phyloP scores from a whole-genome alignment of 345 rosid species.

The Pseudoturritis turrita region DNA sequence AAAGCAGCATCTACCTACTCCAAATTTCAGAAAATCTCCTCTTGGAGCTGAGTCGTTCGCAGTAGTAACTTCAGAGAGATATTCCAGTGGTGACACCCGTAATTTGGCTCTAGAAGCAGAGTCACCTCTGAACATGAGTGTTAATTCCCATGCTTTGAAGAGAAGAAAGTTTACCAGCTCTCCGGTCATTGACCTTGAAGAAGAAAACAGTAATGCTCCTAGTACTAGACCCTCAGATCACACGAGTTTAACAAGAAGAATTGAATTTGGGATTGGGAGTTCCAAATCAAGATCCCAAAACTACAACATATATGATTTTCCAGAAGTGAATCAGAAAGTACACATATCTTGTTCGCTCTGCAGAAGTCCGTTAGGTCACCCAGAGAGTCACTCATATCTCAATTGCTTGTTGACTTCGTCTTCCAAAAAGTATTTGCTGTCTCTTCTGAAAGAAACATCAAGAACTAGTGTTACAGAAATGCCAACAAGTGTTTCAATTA shows the following conservation, averaged over 20 bases:
- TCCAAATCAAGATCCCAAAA: constrained; percentile 29
- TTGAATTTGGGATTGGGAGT: constrained; percentile 48
- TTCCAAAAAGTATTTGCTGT: constrained; percentile 53
- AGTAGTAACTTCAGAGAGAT: constrained; percentile 45
- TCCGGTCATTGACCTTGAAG: constrained; percentile 38
- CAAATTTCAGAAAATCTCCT: constrained; percentile 31
- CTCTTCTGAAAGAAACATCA: constrained; percentile 44
- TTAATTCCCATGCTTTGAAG: constrained; percentile 61
- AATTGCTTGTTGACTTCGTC: constrained; percentile 49
- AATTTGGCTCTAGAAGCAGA: constrained; percentile 44
- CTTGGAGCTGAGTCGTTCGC: constrained; percentile 29
- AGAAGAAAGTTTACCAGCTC: constrained; percentile 46
- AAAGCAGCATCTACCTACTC: constrained; percentile 34
- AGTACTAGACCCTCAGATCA: constrained; percentile 24
- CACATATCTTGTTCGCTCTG: constrained; percentile 54
- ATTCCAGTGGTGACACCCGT: constrained; percentile 18
- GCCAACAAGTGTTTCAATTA: constrained; percentile 44
- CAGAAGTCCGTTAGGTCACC: constrained; percentile 58
- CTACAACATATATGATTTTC: constrained; percentile 2
- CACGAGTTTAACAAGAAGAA: constrained; percentile 37
- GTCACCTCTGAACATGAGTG: constrained; percentile 52
- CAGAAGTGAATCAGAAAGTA: too few species aligned
- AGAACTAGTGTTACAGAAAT: constrained; percentile 29
- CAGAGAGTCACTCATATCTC: constrained; percentile 51
- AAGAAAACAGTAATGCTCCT: constrained; percentile 27